Evolutionary conservation across 1,139 yeast species (phyloP), one percentile per base, ranked within the genome.

Genomic region (Yamadazyma membranifaciens): DNA sequence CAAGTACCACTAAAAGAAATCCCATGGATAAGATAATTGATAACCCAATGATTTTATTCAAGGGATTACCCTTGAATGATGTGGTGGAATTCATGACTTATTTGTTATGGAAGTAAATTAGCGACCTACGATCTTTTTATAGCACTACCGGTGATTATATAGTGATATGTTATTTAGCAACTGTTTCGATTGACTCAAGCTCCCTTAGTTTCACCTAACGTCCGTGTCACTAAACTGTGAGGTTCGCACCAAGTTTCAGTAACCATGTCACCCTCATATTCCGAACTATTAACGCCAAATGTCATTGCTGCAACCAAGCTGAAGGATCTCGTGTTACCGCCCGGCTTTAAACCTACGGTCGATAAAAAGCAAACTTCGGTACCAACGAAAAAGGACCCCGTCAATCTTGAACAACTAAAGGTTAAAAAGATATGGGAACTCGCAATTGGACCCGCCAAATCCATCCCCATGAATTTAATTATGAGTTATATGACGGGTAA

Each of bases 401-500:
- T 33, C 2, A 37, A 50, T 32, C 34, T 49, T 2, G 53, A 68
- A 36, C 65, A 62, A 20, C 60, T 80, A 42, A 80, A 75, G 53
- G 60, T 67, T 22, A 78, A 75, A 56, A 87, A 83, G 56, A 92
- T 95, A 0, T 88, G 97, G 96, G 95, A 87, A 46, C 58, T 86
- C 27, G 96, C 97, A 2, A 63, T 78, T 13, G 81, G 81, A 1
- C 97, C 98, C 0, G 88, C 91, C 2, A 92, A 91, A 57, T 75
- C 82, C 17, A 68, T 92, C 24, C 96, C 97, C 4, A 86, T 89
- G 95, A 92, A 88, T 54, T 60, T 86, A 44, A 67, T 88, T 42
- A 88, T 92, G 96, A 81, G 91, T 45, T 92, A 88, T 62, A 87
- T 92, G 89, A 81, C 96, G 2, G 98, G 98, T 26, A 85, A 86